Percentiles rank a stretch among this genome's conserved stretches.
These are phyloP conservation scores for Paramyrothecium roridum DNA, from an alignment of 2,329 filamentous ascomycete genomes.

Conservation along the genomic window DNA sequence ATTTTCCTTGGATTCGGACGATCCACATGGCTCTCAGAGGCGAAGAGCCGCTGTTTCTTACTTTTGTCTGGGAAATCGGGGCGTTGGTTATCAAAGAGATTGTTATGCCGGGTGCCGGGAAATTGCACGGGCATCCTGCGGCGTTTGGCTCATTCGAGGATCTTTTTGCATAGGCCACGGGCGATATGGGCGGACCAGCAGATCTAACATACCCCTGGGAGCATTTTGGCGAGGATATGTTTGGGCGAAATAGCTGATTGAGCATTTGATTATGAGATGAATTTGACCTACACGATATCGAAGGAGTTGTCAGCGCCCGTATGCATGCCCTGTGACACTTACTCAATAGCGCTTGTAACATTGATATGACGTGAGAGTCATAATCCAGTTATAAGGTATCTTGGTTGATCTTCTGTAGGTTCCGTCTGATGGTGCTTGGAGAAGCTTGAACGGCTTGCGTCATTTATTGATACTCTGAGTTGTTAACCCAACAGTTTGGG, in stretches of 20 bases:
- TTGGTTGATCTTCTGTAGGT: too few relatives aligned
- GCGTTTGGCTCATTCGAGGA: background rate
- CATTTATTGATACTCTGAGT: too few relatives aligned
- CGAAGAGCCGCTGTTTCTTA: background rate
- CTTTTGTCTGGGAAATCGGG: background rate
- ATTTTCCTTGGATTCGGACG: background rate
- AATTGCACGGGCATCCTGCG: background rate
- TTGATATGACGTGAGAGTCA: too few relatives aligned
- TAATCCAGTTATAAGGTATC: too few relatives aligned
- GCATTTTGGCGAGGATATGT: background rate
- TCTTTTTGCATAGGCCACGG: background rate
- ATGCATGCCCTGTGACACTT: too few relatives aligned
- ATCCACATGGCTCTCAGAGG: background rate
- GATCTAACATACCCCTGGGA: background rate
- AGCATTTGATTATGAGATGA: too few relatives aligned
- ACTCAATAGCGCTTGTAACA: too few relatives aligned
- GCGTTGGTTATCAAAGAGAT: background rate
- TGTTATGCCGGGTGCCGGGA: background rate
- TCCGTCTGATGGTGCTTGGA: too few relatives aligned
- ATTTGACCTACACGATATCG: too few relatives aligned
- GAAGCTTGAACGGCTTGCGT: too few relatives aligned
- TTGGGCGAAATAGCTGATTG: background rate
- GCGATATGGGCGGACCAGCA: background rate
- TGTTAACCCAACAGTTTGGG: too few relatives aligned
- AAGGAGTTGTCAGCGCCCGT: too few relatives aligned